Base-by-base conservation (phyloP, 352 stramenopile species). In the Bremia lactucae region DNA sequence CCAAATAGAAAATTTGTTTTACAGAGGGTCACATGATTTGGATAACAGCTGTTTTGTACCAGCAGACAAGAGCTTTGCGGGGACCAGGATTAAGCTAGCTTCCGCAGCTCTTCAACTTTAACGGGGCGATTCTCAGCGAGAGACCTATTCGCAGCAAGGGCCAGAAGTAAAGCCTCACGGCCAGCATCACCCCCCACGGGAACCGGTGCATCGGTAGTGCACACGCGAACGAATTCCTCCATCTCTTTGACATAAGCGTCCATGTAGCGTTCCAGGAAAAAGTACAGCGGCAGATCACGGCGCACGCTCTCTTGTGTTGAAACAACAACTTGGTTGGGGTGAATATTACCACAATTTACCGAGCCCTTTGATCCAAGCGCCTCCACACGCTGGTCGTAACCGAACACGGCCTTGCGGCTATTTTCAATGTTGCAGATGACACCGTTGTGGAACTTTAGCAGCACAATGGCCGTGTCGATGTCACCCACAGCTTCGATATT, bases 351-450 rank as follows among this genome's bases (percentile, higher is more conserved):
- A 38, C 85, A 96, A 35, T 52, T 55, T 5, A 72, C 90, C 41
- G 95, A 95, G 21, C 87, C 90, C 55, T 90, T 87, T 3, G 81
- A 95, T 26, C 90, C 90, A 10, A 97, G 67, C 13, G 92, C 81
- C 58, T 97, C 87, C 10, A 90, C 90, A 56, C 90, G 86, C 57
- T 97, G 90, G 67, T 97, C 90, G 62, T 97, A 97, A 43, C 90
- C 90, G 50, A 96, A 97, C 16, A 81, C 90, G 1, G 84, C 89
- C 49, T 96, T 83, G 46, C 90, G 81, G 50, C 87, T 96, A 40
- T 97, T 94, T 72, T 97, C 90, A 49, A 97, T 94, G 72, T 95
- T 95, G 31, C 78, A 88, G 46, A 87, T 82, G 23, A 92, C 78
- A 29, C 87, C 90, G 41, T 79, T 79, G 34, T 83, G 77, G 65